phyloP scores from a whole-genome alignment of 2,329 filamentous ascomycete genomes.

The Claviceps monticola region DNA sequence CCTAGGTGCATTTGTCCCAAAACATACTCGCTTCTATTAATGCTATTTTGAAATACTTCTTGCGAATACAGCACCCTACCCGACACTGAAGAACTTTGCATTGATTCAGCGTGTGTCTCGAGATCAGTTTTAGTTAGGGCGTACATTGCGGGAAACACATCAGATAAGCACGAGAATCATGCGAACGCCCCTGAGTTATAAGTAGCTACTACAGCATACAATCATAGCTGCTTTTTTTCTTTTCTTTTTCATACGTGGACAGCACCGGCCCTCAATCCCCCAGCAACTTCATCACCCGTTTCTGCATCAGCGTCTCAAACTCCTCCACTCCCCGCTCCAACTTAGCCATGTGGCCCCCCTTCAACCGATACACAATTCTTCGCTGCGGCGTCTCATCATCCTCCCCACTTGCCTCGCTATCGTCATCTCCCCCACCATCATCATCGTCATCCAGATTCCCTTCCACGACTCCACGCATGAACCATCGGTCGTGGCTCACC shows the following conservation, averaged over 20 bases:
- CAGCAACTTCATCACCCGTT: constrained; percentile 35
- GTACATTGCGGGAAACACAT: too few relatives aligned
- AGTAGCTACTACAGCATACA: neutral
- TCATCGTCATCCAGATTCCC: constrained; percentile 17
- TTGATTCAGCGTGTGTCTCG: too few relatives aligned
- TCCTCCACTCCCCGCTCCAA: constrained; percentile 48
- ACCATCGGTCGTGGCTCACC: constrained; percentile 72
- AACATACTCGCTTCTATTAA: too few relatives aligned
- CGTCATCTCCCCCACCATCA: constrained; percentile 5
- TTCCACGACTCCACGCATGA: constrained; percentile 55
- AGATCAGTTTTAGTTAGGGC: too few relatives aligned
- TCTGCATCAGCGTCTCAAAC: constrained; percentile 51
- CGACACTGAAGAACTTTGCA: too few relatives aligned
- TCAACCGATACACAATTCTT: constrained; percentile 46
- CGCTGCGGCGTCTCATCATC: constrained; percentile 31
- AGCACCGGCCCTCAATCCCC: neutral
- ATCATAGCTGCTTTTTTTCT: neutral
- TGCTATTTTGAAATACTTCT: too few relatives aligned
- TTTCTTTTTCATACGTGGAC: neutral
- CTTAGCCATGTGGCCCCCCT: constrained; percentile 38
- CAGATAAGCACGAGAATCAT: too few relatives aligned
- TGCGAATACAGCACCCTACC: too few relatives aligned
- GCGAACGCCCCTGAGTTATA: too few relatives aligned
- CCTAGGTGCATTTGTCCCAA: too few relatives aligned
- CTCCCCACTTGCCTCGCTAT: constrained; percentile 18